phyloP scores from a whole-genome alignment of 2,329 filamentous ascomycete species.

The Exophiala sideris region DNA sequence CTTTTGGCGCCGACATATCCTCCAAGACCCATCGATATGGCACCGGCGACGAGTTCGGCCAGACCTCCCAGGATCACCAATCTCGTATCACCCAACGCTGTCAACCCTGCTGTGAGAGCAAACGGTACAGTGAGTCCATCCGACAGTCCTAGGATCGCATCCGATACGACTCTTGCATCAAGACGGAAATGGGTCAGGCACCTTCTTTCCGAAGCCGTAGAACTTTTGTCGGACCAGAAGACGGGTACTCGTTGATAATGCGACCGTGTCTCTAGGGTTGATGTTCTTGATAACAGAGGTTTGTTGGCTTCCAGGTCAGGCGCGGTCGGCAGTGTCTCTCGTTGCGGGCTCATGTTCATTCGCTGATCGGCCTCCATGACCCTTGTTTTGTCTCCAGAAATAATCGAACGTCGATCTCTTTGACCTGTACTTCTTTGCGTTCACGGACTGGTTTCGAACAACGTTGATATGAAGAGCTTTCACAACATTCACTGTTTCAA shows the following conservation, averaged over 20 bases:
- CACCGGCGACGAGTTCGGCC: constrained; percentile 71
- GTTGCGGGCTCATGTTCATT: background rate
- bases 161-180: constrained; percentile 32
- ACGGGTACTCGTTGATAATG: background rate
- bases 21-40: constrained; percentile 74
- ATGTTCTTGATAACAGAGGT: constrained; percentile 17
- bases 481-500: too few relatives aligned
- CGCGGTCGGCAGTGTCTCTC: constrained; percentile 20
- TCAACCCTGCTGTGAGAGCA: constrained; percentile 69
- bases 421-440: too few relatives aligned
- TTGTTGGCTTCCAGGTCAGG: constrained; percentile 20
- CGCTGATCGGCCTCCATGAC: background rate
- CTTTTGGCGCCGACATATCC: constrained; percentile 64
- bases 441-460: too few relatives aligned
- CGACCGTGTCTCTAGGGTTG: constrained; percentile 12
- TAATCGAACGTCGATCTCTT: too few relatives aligned
- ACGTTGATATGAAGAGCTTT: too few relatives aligned
- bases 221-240: constrained; percentile 14
- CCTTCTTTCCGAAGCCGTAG: constrained; percentile 1
- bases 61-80: constrained; percentile 69
- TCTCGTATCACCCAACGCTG: constrained; percentile 58
- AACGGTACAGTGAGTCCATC: constrained; percentile 79
- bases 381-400: too few relatives aligned
- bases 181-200: constrained; percentile 12
- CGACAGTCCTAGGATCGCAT: constrained; percentile 72